Evolutionary conservation across 2,329 filamentous ascomycete species (phyloP).

Genomic region (Clonostachys solani): DNA sequence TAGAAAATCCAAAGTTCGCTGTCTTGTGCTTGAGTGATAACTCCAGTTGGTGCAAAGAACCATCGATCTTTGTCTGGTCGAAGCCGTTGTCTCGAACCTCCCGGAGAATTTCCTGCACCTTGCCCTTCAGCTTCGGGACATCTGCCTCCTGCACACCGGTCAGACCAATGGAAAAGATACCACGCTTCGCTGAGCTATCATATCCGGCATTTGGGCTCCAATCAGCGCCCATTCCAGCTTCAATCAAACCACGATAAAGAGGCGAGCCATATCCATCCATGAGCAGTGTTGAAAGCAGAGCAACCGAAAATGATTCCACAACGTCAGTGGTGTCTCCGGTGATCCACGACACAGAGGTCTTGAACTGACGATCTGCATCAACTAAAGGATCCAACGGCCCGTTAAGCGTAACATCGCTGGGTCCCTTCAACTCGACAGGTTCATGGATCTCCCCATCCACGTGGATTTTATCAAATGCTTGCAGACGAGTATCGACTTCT

Average conservation of each 20-base stretch:
- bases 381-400: constrained; percentile 87
- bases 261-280: constrained; percentile 96
- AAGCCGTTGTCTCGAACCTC: constrained; percentile 75
- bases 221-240: constrained; percentile 84
- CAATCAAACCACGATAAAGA: constrained; percentile 82
- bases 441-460: constrained; percentile 70
- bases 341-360: constrained; percentile 92
- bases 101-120: constrained; percentile 67
- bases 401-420: constrained; percentile 64
- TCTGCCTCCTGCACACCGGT: constrained; percentile 84
- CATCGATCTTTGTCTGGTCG: constrained; percentile 85
- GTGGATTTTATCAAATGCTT: constrained; percentile 65
- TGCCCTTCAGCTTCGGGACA: constrained; percentile 70
- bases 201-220: constrained; percentile 95
- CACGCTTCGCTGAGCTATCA: constrained; percentile 70
- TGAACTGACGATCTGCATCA: constrained; percentile 81
- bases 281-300: constrained; percentile 76
- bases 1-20: constrained; percentile 85
- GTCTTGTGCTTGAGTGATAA: constrained; percentile 95
- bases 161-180: constrained; percentile 85
- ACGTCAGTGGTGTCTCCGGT: constrained; percentile 79
- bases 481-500: constrained; percentile 72
- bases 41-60: constrained; percentile 89
- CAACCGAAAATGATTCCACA: constrained; percentile 82
- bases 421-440: constrained; percentile 69